Evolutionary conservation across 164 flowering plant species (phyloP), one percentile per base, ranked within the genome.

Genomic region (Cinnamomum micranthum): DNA sequence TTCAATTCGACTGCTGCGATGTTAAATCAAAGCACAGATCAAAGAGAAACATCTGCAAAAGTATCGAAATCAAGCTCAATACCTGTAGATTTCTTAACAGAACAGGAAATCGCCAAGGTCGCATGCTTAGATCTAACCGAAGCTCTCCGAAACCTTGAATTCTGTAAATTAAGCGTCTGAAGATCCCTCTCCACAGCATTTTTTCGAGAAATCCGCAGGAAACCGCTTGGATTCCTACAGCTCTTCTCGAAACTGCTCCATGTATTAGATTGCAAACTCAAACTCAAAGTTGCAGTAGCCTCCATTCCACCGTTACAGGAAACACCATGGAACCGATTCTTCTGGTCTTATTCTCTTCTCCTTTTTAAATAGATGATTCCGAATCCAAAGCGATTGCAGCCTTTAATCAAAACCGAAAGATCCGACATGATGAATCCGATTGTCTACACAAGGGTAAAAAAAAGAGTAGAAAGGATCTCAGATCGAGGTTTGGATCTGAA

Each of bases 11-110:
- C 60, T 10, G 47, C 47, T 31, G 59, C 13, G 69, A 28, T 11
- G 28, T 66, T 28, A 15, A 66, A 13, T 66, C 28, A 12, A 66
- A 31, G 15, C 19, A 28, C 22, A 31, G 13, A n/a, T 22, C 66
- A 20, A 63, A n/a, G 13, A 22, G 22, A 3, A 14, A 28, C 25
- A 66, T 52, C 17, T 66, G 17, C 14, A 33, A 67, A 5, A 17
- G 22, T 11, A 41, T 6, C 71, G 13, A 69, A 9, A 41, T 23
- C 24, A 69, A 35, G 10, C 2, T 41, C 22, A 35, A 41, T 70
- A 70, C 95, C 94, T 80, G 84, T 77, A 76, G 65, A 23, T 50
- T 85, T 86, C 59, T 86, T 85, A 65, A 75, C 79, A 50, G 87
- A 82, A 79, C 88, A 83, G 0, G 88, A 88, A 78, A 82, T 81